These are phyloP conservation scores for Punctularia strigosozonata DNA, from an alignment of 768 basidiomycete genomes.

Conservation along the genomic window DNA sequence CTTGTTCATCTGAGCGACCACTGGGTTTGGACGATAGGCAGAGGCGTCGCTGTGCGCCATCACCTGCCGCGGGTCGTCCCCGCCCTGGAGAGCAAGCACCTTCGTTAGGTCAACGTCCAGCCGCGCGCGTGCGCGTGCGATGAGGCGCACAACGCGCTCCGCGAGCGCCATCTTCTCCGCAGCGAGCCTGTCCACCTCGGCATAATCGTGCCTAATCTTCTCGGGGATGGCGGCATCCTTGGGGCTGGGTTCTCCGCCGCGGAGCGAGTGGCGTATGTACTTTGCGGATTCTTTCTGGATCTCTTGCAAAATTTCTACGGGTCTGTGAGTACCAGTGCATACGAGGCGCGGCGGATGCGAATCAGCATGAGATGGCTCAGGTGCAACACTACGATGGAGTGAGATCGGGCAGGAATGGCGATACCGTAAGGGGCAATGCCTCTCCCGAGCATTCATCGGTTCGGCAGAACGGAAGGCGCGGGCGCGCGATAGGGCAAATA, in stretches of 20 bases:
- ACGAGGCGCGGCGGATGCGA: neutral
- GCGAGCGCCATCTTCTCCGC: constrained; percentile 33
- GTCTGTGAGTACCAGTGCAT: neutral
- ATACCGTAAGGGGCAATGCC: too few species aligned
- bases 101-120: constrained; percentile 34
- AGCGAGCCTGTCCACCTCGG: constrained; percentile 20
- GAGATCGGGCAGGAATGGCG: neutral
- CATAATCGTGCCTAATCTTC: constrained; percentile 18
- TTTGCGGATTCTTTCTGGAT: constrained; percentile 30
- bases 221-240: constrained; percentile 27
- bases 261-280: constrained; percentile 31
- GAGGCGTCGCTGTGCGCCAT: too few species aligned
- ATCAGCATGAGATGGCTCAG: neutral
- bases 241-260: constrained; percentile 10
- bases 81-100: constrained; percentile 33
- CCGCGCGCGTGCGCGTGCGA: constrained; percentile 32
- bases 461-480: neutral
- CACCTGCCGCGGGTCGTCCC: constrained; percentile 27
- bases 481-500: neutral
- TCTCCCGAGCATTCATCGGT: neutral
- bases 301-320: constrained; percentile 29
- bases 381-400: neutral
- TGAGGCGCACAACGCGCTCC: constrained; percentile 30
- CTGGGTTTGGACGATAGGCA: too few species aligned
- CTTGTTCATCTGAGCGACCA: too few species aligned